phyloP scores from a whole-genome alignment of 2,329 filamentous ascomycete genomes.

The Nannizziopsis arthrosporioides region DNA sequence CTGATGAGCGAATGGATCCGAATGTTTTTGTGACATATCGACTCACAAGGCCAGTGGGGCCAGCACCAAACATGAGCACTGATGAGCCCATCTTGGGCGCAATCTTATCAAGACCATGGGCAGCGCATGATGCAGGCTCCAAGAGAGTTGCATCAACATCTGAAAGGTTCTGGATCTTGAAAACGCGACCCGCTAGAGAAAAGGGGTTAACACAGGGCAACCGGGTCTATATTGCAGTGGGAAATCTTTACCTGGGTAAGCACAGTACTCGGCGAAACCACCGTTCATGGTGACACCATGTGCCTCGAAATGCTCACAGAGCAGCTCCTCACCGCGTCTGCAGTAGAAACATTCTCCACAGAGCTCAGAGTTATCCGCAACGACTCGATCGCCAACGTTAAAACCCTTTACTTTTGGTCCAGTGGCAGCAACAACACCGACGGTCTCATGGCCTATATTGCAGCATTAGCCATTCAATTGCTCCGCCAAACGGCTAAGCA shows the following conservation, averaged over 20 bases:
- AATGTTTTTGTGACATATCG: background rate
- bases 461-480: background rate
- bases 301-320: constrained; percentile 58
- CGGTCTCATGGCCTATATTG: constrained; percentile 50
- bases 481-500: background rate
- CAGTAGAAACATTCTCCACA: constrained; percentile 66
- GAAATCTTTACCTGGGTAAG: constrained; percentile 33
- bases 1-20: background rate
- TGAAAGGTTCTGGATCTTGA: constrained; percentile 53
- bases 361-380: constrained; percentile 45
- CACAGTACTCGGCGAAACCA: constrained; percentile 60
- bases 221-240: background rate
- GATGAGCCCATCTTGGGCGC: constrained; percentile 52
- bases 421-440: constrained; percentile 51
- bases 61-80: constrained; percentile 55
- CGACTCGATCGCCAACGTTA: constrained; percentile 51
- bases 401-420: constrained; percentile 50
- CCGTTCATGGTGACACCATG: constrained; percentile 51
- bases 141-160: constrained; percentile 57
- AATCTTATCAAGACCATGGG: constrained; percentile 58
- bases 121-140: constrained; percentile 57
- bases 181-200: constrained; percentile 42
- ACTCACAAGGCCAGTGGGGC: constrained; percentile 50
- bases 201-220: constrained; percentile 10
- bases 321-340: constrained; percentile 53